Percentiles rank a stretch among this genome's conserved stretches.
phyloP scores from a whole-genome alignment of 2,329 filamentous ascomycete species.

The Epichloe aotearoae region DNA sequence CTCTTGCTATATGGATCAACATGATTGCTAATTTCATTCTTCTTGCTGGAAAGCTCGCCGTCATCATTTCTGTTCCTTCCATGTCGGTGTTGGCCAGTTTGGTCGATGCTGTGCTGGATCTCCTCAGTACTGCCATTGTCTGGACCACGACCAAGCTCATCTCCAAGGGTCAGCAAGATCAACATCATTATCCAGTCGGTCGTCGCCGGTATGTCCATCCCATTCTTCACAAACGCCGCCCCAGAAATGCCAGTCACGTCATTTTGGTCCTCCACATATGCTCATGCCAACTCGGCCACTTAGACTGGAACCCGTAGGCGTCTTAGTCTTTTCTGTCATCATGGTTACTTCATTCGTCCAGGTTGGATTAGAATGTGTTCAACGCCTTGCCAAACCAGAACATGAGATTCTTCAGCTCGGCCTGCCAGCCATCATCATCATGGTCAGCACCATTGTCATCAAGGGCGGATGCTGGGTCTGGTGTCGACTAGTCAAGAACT shows the following conservation, averaged over 20 bases:
- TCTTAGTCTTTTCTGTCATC: constrained; percentile 70
- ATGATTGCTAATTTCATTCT: constrained; percentile 64
- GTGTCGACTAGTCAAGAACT: constrained; percentile 78
- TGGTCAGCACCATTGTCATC: constrained; percentile 68
- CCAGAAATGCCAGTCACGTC: not conserved
- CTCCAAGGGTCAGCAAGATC: constrained; percentile 48
- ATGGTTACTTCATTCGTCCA: constrained; percentile 80
- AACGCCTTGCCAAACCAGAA: constrained; percentile 46
- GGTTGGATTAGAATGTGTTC: constrained; percentile 57
- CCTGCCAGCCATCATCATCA: constrained; percentile 61
- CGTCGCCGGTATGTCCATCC: constrained; percentile 37
- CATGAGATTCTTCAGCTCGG: constrained; percentile 61
- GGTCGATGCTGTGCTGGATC: constrained; percentile 69
- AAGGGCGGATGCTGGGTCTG: constrained; percentile 77
- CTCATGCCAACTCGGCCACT: not conserved
- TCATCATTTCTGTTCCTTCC: constrained; percentile 65
- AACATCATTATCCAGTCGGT: constrained; percentile 67
- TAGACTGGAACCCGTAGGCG: constrained; percentile 64
- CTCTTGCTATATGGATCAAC: constrained; percentile 80
- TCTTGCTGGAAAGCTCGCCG: constrained; percentile 61
- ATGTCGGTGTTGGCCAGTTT: constrained; percentile 70
- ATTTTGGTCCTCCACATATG: not conserved
- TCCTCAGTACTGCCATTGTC: constrained; percentile 69
- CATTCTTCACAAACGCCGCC: not conserved
- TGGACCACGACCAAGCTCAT: constrained; percentile 67